phyloP scores from a whole-genome alignment of 2,329 filamentous ascomycete species.

The Hypoxylon sp. region DNA sequence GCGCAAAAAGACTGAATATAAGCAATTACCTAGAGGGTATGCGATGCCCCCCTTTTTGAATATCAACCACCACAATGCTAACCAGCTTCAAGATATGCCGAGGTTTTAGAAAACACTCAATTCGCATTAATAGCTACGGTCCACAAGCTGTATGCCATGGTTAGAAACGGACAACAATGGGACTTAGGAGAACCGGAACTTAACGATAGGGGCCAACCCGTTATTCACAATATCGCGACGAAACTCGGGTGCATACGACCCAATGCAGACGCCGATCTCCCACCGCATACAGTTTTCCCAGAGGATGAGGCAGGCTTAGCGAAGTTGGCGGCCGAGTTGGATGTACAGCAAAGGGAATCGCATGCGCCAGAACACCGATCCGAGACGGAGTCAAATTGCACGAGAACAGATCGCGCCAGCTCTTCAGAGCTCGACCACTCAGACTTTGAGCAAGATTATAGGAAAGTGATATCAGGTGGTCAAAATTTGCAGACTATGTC shows the following conservation, averaged over 20 bases:
- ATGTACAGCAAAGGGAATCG: constrained; percentile 53
- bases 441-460: constrained; percentile 64
- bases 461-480: constrained; percentile 56
- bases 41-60: constrained; percentile 35
- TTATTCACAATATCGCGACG: constrained; percentile 71
- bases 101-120: constrained; percentile 71
- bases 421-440: constrained; percentile 65
- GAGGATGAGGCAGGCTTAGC: constrained; percentile 67
- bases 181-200: constrained; percentile 69
- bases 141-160: constrained; percentile 72
- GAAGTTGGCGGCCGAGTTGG: constrained; percentile 64
- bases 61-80: constrained; percentile 29
- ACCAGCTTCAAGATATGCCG: constrained; percentile 60
- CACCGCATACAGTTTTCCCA: constrained; percentile 66
- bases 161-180: constrained; percentile 66
- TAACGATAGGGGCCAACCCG: constrained; percentile 69
- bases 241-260: constrained; percentile 71
- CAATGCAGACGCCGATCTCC: constrained; percentile 67
- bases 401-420: constrained; percentile 58
- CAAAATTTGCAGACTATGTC: constrained; percentile 59
- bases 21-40: constrained; percentile 70
- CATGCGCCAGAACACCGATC: constrained; percentile 45
- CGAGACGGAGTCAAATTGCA: constrained; percentile 49
- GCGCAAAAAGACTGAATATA: constrained; percentile 74
- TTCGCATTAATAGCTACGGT: constrained; percentile 71